Percentiles rank a stretch among this genome's conserved stretches.
Conservation (phyloP, 2,329 filamentous ascomycete genomes). For the Hymenoscyphus salicellus region DNA sequence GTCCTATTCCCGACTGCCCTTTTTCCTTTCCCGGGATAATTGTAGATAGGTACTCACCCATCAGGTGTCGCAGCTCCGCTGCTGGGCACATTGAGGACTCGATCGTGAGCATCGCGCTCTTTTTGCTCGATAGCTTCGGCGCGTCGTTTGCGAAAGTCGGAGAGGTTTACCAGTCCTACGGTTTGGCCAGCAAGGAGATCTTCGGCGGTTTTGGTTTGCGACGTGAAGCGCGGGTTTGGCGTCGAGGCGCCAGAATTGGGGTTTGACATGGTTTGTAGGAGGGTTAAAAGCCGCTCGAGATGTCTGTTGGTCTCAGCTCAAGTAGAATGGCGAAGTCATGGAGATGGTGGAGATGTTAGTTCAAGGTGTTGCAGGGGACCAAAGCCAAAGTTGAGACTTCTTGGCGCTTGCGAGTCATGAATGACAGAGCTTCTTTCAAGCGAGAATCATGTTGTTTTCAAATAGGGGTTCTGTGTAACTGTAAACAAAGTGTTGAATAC, state of each 20-base stretch:
- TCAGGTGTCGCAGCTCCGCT: constrained; percentile 42
- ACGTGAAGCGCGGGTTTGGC: constrained; percentile 36
- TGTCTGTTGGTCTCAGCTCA: not conserved
- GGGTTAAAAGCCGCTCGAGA: not conserved
- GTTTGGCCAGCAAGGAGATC: constrained; percentile 37
- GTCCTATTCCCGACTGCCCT: constrained; percentile 15
- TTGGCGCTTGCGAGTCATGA: no score
- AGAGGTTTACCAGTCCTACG: constrained; percentile 85
- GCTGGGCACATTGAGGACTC: constrained; percentile 42
- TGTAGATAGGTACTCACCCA: constrained; percentile 48
- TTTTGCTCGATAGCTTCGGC: constrained; percentile 91
- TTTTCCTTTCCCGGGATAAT: not conserved
- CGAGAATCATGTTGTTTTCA: not conserved
- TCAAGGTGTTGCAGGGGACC: no score
- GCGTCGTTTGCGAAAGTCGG: constrained; percentile 93
- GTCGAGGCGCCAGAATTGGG: constrained; percentile 31
- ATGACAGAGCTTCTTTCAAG: no score
- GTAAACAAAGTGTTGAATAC: no score
- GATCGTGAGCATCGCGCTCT: constrained; percentile 73
- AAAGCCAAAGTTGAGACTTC: no score
- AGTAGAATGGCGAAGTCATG: not conserved
- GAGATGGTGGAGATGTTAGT: no score
- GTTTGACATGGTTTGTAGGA: constrained; percentile 20
- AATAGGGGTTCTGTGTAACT: not conserved
- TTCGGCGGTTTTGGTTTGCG: constrained; percentile 35